phyloP scores from a whole-genome alignment of 225 moss, liverwort and hornwort species.

The Bryoerythrophyllum caledonicum region DNA sequence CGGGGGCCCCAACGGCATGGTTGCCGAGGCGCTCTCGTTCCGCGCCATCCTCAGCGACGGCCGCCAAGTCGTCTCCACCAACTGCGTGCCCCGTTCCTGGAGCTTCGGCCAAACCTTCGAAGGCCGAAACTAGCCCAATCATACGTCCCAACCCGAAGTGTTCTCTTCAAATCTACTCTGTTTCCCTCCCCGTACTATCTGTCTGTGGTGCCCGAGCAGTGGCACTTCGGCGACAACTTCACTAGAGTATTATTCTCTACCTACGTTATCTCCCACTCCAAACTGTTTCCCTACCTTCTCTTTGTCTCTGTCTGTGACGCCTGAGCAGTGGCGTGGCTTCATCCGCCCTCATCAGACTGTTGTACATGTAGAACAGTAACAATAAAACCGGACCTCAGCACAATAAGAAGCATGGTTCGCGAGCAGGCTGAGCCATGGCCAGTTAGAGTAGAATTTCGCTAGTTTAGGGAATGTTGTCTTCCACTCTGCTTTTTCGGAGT shows the following conservation, averaged over 20 bases:
- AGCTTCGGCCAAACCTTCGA: constrained; percentile 60
- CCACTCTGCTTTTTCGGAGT: no score
- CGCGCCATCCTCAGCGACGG: constrained; percentile 39
- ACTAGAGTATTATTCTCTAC: no score
- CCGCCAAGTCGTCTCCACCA: constrained; percentile 31
- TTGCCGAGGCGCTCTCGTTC: constrained; percentile 47
- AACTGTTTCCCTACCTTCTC: no score
- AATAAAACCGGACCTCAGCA: neutral
- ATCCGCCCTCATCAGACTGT: constrained; percentile 13
- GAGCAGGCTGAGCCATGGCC: neutral
- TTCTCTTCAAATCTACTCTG: no score
- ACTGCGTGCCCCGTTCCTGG: constrained; percentile 45
- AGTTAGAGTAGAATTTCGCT: neutral
- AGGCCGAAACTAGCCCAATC: constrained; percentile 23
- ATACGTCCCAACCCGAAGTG: no score
- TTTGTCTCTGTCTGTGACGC: neutral
- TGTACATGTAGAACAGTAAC: neutral
- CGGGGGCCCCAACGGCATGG: constrained; percentile 14
- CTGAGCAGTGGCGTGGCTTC: constrained; percentile 28
- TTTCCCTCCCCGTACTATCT: no score
- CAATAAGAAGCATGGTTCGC: neutral
- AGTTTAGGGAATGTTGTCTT: no score
- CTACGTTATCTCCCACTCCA: no score
- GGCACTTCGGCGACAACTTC: no score
- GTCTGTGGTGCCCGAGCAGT: no score